Percentiles rank a stretch among this genome's conserved stretches.
These are phyloP conservation scores for Penicillium sp. DNA, from an alignment of 2,329 filamentous ascomycete genomes.

Conservation along the genomic window DNA sequence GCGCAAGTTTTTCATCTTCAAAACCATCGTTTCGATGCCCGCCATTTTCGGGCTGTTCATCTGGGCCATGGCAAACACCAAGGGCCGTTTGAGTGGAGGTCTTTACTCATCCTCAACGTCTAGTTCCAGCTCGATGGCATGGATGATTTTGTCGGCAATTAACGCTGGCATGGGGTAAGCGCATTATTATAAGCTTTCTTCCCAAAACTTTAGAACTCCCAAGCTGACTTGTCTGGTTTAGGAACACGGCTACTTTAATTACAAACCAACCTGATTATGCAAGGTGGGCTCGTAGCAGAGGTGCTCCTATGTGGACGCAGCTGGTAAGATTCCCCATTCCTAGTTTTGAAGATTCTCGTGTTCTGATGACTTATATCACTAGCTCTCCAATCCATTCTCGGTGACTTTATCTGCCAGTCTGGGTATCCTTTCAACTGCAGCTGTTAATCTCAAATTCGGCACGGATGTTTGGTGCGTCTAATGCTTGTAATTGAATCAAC, in stretches of 20 bases:
- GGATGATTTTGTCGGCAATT: constrained; percentile 40
- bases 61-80: constrained; percentile 39
- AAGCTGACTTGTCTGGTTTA: background rate
- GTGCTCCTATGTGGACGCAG: constrained; percentile 42
- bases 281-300: constrained; percentile 29
- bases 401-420: constrained; percentile 41
- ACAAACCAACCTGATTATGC: constrained; percentile 46
- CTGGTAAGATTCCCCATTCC: background rate
- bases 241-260: constrained; percentile 35
- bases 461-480: constrained; percentile 23
- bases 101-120: constrained; percentile 19
- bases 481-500: background rate
- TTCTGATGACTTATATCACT: background rate
- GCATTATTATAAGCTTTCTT: background rate
- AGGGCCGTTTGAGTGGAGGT: constrained; percentile 27
- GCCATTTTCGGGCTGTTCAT: constrained; percentile 38
- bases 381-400: constrained; percentile 39
- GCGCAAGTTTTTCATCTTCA: constrained; percentile 45
- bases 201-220: background rate
- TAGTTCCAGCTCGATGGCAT: constrained; percentile 18
- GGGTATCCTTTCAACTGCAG: constrained; percentile 43
- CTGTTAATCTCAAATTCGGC: constrained; percentile 43
- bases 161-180: constrained; percentile 33
- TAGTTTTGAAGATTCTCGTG: background rate
- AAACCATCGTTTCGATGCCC: constrained; percentile 37